These are phyloP conservation scores for Malus domestica DNA, from an alignment of 306 rosid genomes.

Conservation along the genomic window ASM211411v1 NC_041790.1:6442001-6442500, in stretches of 20 bases:
- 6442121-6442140: conserved; percentile 13
- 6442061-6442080: conserved; percentile 9
- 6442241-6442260: conserved; percentile 58
- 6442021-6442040: conserved; percentile 1
- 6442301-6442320: conserved; percentile 30
- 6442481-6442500: not conserved
- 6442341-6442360: conserved; percentile 42
- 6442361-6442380: conserved; percentile 31
- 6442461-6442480: not conserved
- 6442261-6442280: conserved; percentile 49
- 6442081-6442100: conserved; percentile 7
- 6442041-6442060: conserved; percentile 4
- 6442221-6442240: conserved; percentile 43
- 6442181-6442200: conserved; percentile 61
- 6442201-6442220: conserved; percentile 55
- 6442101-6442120: conserved; percentile 19
- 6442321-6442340: conserved; percentile 42
- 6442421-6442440: not conserved
- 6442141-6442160: conserved; percentile 52
- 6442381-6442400: conserved; percentile 33
- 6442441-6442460: not conserved
- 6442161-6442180: conserved; percentile 60
- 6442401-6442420: conserved; percentile 19
- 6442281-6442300: conserved; percentile 33
- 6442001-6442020: not conserved